These are phyloP conservation scores for Austropuccinia psidii DNA, from an alignment of 1,284 basidiomycete species.

Conservation along the genomic window DNA sequence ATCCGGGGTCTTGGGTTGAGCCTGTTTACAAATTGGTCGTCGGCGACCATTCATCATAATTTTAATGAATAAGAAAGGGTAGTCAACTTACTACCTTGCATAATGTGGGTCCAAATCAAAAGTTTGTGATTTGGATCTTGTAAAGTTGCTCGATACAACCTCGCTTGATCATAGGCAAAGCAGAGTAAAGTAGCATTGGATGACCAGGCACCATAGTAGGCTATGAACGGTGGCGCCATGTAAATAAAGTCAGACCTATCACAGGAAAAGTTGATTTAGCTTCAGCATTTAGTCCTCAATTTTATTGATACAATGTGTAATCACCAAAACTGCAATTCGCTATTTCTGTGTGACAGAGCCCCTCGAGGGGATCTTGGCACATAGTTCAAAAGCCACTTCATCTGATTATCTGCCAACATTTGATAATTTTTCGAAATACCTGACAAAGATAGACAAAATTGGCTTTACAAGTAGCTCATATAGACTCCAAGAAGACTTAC, in stretches of 20 bases:
- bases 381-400: slow-evolving; percentile 42
- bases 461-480: slow-evolving; percentile 10
- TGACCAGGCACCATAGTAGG: slow-evolving; percentile 44
- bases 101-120: slow-evolving; percentile 50
- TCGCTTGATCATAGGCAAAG: slow-evolving; percentile 69
- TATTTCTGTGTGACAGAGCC: slow-evolving; percentile 44
- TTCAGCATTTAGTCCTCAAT: slow-evolving; percentile 57
- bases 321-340: slow-evolving; percentile 38
- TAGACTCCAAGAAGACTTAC: no score
- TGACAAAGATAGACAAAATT: not conserved
- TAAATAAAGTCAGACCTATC: slow-evolving; percentile 43
- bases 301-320: slow-evolving; percentile 2
- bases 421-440: slow-evolving; percentile 3
- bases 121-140: slow-evolving; percentile 14
- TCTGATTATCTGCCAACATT: slow-evolving; percentile 37
- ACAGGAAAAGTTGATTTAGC: not conserved
- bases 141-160: slow-evolving; percentile 60
- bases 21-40: no score
- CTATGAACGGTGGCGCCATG: slow-evolving; percentile 46
- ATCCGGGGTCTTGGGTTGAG: not conserved
- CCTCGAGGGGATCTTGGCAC: slow-evolving; percentile 41
- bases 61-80: not conserved
- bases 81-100: slow-evolving; percentile 56
- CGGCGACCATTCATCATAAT: no score
- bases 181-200: slow-evolving; percentile 49